Evolutionary conservation across 768 basidiomycete genomes (phyloP).

Genomic region (Pulveroboletus ravenelii): DNA sequence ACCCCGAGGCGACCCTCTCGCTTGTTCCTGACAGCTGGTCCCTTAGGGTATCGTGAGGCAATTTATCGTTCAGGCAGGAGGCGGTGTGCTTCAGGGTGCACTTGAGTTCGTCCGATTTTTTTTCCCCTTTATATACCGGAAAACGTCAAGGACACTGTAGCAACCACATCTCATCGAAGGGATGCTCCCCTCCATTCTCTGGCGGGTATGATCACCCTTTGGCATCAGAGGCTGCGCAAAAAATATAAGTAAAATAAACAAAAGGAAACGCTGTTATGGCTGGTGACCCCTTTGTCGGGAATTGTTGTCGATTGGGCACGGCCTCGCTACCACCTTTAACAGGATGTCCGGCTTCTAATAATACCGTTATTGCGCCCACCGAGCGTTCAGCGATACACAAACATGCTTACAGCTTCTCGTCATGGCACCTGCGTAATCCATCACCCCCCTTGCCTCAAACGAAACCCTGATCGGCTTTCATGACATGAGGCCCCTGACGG

Average conservation of each 20-base stretch:
- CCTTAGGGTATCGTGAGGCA: constrained; percentile 24
- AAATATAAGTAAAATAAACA: no score
- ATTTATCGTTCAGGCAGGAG: constrained; percentile 14
- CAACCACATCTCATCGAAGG: not conserved
- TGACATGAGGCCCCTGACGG: constrained; percentile 5
- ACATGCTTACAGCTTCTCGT: constrained; percentile 3
- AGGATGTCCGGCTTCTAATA: constrained; percentile 13
- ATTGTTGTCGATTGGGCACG: constrained; percentile 1
- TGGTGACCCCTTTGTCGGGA: not conserved
- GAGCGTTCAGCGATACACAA: constrained; percentile 4
- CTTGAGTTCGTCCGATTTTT: not conserved
- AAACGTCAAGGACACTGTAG: constrained; percentile 11
- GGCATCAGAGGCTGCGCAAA: not conserved
- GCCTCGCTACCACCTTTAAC: not conserved
- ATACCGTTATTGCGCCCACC: constrained; percentile 5
- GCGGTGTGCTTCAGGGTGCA: constrained; percentile 17
- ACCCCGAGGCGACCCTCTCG: constrained; percentile 26
- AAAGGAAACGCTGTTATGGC: not conserved
- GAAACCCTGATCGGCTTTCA: constrained; percentile 4
- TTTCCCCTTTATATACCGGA: not conserved
- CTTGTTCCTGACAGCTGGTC: constrained; percentile 20
- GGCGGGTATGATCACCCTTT: not conserved
- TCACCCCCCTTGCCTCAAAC: not conserved
- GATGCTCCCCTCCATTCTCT: not conserved
- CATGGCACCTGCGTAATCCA: constrained; percentile 12